A percentile compares a stretch with the other conserved stretches of the same genome.
These are phyloP conservation scores for Closterium sp. DNA, from an alignment of 139 green algal species.

Conservation along the genomic window DNA sequence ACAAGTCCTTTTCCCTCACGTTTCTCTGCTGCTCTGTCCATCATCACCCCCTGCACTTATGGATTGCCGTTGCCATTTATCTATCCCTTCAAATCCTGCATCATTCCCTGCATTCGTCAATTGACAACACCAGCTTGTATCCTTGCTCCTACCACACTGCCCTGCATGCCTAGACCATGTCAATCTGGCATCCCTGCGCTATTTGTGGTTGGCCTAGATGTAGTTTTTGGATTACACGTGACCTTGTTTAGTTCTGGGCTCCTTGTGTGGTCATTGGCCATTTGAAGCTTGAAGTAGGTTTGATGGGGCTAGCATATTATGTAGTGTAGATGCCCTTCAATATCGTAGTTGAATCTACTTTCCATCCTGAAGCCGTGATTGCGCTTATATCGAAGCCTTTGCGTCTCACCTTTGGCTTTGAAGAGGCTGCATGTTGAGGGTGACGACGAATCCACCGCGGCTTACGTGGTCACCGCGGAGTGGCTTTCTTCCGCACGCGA, in stretches of 20 bases:
- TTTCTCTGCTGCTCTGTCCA: not conserved
- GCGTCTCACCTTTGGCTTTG: not conserved
- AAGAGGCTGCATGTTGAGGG: not conserved
- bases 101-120: not conserved
- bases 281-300: too few species aligned
- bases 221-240: not conserved
- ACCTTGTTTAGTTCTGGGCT: not conserved
- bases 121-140: not conserved
- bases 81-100: not conserved
- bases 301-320: too few species aligned
- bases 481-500: not conserved
- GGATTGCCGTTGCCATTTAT: not conserved
- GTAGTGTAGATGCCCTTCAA: too few species aligned
- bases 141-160: not conserved
- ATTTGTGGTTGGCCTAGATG: not conserved
- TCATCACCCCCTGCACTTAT: not conserved
- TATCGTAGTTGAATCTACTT: too few species aligned
- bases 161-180: not conserved
- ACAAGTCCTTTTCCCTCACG: not conserved
- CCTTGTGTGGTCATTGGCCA: not conserved
- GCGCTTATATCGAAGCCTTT: too few species aligned
- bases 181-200: too few species aligned
- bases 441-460: not conserved
- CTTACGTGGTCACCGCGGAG: not conserved
- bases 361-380: too few species aligned